These are phyloP conservation scores for Rhinocladiella mackenziei DNA, from an alignment of 2,329 filamentous ascomycete genomes.

Conservation along the genomic window DNA sequence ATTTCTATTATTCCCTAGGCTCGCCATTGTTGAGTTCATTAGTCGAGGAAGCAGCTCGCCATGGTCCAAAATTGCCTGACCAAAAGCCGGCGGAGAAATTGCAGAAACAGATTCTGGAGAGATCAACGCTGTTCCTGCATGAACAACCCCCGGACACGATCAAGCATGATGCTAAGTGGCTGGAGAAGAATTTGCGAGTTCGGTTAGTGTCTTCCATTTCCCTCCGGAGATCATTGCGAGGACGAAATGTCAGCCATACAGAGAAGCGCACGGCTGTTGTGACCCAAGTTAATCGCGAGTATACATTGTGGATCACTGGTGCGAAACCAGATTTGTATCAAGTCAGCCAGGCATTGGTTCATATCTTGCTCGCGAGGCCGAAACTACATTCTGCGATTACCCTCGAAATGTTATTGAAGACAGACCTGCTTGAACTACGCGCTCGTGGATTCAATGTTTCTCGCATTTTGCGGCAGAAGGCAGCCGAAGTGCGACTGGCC, in stretches of 20 bases:
- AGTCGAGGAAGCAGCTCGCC: conserved; percentile 71
- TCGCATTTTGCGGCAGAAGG: conserved; percentile 82
- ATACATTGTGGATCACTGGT: conserved; percentile 71
- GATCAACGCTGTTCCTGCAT: conserved; percentile 84
- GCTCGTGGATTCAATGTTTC: conserved; percentile 95
- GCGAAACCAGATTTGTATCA: conserved; percentile 80
- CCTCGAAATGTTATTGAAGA: conserved; percentile 83
- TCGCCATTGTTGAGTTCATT: conserved; percentile 70
- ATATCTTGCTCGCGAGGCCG: conserved; percentile 72
- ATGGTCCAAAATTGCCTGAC: conserved; percentile 63
- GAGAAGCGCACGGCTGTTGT: conserved; percentile 74
- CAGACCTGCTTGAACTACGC: conserved; percentile 75
- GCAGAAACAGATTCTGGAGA: conserved; percentile 77
- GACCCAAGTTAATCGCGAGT: conserved; percentile 53
- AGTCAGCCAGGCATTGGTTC: conserved; percentile 80
- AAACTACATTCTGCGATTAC: conserved; percentile 87
- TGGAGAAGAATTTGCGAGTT: conserved; percentile 78
- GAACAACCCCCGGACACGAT: conserved; percentile 75
- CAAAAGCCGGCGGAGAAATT: conserved; percentile 66
- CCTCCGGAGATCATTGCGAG: conserved; percentile 70
- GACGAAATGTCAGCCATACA: conserved; percentile 63
- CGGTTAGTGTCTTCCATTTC: conserved; percentile 73
- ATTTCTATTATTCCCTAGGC: conserved; percentile 78
- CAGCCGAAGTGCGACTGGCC: conserved; percentile 79
- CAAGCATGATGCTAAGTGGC: conserved; percentile 82